Conservation (phyloP, 768 basidiomycete species). For the Suillus subluteus region DNA sequence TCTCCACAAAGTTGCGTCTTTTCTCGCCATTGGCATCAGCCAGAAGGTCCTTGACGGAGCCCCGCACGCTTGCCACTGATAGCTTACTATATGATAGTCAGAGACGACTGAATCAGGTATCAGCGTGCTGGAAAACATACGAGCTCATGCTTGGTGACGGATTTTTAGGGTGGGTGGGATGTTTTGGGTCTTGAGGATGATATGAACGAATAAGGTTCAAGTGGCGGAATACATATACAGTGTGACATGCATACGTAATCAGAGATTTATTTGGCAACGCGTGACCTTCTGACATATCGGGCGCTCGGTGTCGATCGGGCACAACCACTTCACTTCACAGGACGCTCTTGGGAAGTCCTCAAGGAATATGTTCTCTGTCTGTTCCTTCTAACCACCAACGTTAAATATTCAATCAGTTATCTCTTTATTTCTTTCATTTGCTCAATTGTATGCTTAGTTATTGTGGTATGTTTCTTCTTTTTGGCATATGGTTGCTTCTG, state of each 20-base stretch:
- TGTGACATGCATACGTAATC: conserved; percentile 34
- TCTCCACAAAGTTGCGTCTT: conserved; percentile 94
- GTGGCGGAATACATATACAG: conserved; percentile 39
- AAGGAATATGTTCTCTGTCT: not conserved
- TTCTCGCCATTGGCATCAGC: conserved; percentile 84
- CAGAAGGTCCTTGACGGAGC: conserved; percentile 90
- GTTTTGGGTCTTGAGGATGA: conserved; percentile 26
- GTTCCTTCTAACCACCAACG: not conserved
- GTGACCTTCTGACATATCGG: conserved; percentile 24
- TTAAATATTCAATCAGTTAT: conserved; percentile 9
- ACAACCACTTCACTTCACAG: conserved; percentile 11
- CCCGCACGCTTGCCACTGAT: conserved; percentile 99
- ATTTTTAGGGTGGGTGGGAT: conserved; percentile 20
- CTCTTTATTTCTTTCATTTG: conserved; percentile 4
- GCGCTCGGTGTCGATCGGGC: conserved; percentile 11
- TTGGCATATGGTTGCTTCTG: not conserved
- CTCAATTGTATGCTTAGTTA: not conserved
- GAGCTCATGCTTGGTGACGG: conserved; percentile 35
- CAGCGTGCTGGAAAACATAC: not conserved
- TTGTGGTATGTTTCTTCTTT: not conserved
- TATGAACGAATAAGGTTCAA: conserved; percentile 29
- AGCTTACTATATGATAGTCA: conserved; percentile 66
- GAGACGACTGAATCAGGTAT: conserved; percentile 2
- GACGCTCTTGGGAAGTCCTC: not conserved
- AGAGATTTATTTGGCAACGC: fast-evolving